Conservation (phyloP, 2,329 filamentous ascomycete genomes). For the Neofusicoccum parvum region DNA sequence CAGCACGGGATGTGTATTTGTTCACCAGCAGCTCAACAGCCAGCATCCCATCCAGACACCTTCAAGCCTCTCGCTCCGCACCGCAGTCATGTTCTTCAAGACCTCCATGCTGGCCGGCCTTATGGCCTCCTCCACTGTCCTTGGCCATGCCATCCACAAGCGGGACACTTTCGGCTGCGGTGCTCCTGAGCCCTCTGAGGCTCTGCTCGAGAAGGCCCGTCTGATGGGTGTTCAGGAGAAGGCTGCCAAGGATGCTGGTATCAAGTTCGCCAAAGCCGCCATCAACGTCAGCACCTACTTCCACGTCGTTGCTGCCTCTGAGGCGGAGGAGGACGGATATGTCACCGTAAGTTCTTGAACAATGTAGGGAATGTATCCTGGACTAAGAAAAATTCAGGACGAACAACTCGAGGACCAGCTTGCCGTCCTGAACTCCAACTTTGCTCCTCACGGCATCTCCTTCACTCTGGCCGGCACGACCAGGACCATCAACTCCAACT, state of each 20-base stretch:
- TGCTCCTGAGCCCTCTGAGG: constrained; percentile 25
- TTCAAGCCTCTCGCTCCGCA: neutral
- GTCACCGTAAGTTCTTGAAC: constrained; percentile 15
- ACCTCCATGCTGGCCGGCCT: constrained; percentile 1
- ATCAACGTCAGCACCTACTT: constrained; percentile 36
- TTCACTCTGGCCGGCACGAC: constrained; percentile 22
- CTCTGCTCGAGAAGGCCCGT: constrained; percentile 24
- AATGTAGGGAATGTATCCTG: neutral
- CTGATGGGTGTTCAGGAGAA: constrained; percentile 26
- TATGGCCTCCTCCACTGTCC: neutral
- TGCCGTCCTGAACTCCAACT: constrained; percentile 24
- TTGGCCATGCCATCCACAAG: constrained; percentile 11
- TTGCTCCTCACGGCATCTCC: constrained; percentile 21
- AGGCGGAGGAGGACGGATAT: constrained; percentile 23
- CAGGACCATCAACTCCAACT: constrained; percentile 24
- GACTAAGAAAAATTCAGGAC: neutral
- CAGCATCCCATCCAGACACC: neutral
- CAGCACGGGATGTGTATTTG: neutral
- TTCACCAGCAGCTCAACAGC: constrained; percentile 2
- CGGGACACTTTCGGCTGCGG: constrained; percentile 22
- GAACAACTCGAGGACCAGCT: constrained; percentile 23
- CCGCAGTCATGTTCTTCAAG: constrained; percentile 7
- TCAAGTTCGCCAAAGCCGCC: constrained; percentile 23
- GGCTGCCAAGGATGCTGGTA: constrained; percentile 6
- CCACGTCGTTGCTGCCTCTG: constrained; percentile 36